These are phyloP conservation scores for Papiliotrema laurentii DNA, from an alignment of 1,284 basidiomycete species.

Conservation along the genomic window DNA sequence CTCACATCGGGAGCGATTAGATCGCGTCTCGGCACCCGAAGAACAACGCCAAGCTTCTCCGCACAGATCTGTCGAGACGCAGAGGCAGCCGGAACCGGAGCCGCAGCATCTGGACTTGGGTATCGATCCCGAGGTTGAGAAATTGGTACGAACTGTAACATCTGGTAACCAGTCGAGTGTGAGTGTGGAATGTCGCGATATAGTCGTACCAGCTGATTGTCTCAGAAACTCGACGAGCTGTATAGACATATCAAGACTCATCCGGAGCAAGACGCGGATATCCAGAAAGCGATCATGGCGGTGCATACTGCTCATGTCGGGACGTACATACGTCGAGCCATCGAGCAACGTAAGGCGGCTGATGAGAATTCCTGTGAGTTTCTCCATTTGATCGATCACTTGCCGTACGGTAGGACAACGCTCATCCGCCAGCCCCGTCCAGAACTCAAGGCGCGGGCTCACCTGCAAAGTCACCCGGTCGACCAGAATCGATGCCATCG, in stretches of 20 bases:
- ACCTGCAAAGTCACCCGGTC: conserved; percentile 13
- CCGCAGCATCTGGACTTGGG: not conserved
- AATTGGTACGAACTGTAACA: conserved; percentile 18
- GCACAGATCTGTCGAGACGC: not conserved
- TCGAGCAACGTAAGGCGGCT: conserved; percentile 30
- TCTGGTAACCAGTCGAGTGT: conserved; percentile 22
- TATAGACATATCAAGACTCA: conserved; percentile 91
- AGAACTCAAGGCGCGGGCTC: conserved; percentile 16
- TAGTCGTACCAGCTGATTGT: conserved; percentile 54
- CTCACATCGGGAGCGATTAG: not conserved
- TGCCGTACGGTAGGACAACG: no score
- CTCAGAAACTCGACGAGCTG: conserved; percentile 90
- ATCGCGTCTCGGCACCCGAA: not conserved
- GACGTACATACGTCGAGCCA: conserved; percentile 35
- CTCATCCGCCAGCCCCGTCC: conserved; percentile 11
- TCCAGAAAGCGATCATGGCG: conserved; percentile 56
- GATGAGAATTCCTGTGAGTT: conserved; percentile 33
- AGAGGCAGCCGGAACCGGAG: not conserved
- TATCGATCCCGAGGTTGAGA: conserved; percentile 13
- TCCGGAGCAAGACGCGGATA: conserved; percentile 77
- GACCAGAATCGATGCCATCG: conserved; percentile 14
- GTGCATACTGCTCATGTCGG: conserved; percentile 33
- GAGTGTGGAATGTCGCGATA: conserved; percentile 6
- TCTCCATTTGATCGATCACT: not conserved
- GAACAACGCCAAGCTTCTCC: not conserved